Evolutionary conservation across 164 flowering plant genomes (phyloP).

Genomic region (Saururus chinensis): DNA sequence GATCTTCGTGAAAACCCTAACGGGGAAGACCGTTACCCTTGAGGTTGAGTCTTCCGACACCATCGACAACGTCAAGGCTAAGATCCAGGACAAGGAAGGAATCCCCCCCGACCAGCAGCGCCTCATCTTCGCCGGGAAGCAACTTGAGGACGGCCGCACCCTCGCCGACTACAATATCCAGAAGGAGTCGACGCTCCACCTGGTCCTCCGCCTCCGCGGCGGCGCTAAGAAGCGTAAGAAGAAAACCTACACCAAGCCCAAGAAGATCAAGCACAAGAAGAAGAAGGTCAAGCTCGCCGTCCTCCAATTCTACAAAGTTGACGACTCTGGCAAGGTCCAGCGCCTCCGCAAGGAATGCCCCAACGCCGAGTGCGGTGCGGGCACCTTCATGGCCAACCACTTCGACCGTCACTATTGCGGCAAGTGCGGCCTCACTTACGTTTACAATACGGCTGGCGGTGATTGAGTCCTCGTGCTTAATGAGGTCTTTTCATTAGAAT

Average conservation of each 20-base stretch:
- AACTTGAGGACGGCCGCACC: neutral
- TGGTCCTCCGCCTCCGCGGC: conserved; percentile 19
- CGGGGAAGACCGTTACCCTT: conserved; percentile 49
- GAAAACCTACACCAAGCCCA: conserved; percentile 12
- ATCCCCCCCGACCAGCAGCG: conserved; percentile 12
- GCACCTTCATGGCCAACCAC: conserved; percentile 64
- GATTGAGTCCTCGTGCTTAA: too few relatives aligned
- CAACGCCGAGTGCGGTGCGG: conserved; percentile 57
- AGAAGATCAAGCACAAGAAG: conserved; percentile 26
- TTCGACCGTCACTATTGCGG: conserved; percentile 52
- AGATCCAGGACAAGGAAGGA: conserved; percentile 11
- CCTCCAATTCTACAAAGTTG: conserved; percentile 58
- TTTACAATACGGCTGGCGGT: too few relatives aligned
- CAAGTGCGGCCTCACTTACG: too few relatives aligned
- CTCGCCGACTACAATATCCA: neutral
- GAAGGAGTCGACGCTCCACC: conserved; percentile 14
- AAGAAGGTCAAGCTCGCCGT: conserved; percentile 60
- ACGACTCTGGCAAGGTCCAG: conserved; percentile 55
- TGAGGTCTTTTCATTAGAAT: too few relatives aligned
- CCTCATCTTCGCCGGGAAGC: neutral
- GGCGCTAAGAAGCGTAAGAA: neutral
- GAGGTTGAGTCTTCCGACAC: conserved; percentile 21
- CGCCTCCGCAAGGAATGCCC: conserved; percentile 68
- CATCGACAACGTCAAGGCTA: conserved; percentile 9
- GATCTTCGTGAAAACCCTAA: conserved; percentile 58